Percentiles rank a stretch among this genome's conserved stretches.
Evolutionary conservation across 352 stramenopile species (phyloP).

Genomic region (Phytophthora lateralis): DNA sequence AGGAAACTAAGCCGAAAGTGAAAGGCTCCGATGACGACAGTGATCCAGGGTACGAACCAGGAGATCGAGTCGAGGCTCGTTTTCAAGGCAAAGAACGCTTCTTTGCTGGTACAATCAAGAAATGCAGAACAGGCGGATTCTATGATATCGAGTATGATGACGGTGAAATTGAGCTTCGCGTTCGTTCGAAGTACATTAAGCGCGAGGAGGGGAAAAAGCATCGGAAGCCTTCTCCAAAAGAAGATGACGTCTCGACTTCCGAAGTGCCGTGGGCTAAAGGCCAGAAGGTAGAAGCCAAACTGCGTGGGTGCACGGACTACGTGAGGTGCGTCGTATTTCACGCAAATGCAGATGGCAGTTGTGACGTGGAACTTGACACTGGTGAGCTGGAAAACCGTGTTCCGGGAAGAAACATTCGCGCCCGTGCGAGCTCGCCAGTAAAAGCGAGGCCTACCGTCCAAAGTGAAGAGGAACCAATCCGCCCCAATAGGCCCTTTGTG

Average conservation of each 20-base stretch:
- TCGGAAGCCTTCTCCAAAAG: slow-evolving; percentile 27
- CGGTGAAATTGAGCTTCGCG: slow-evolving; percentile 63
- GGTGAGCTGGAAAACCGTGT: slow-evolving; percentile 64
- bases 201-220: slow-evolving; percentile 40
- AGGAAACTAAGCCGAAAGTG: slow-evolving; percentile 8
- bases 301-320: slow-evolving; percentile 51
- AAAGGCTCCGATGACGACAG: slow-evolving; percentile 25
- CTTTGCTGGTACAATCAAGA: slow-evolving; percentile 55
- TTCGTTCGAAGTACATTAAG: slow-evolving; percentile 57
- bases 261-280: slow-evolving; percentile 52
- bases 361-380: slow-evolving; percentile 66
- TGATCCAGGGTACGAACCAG: slow-evolving; percentile 34
- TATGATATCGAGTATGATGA: slow-evolving; percentile 68
- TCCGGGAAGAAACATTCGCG: slow-evolving; percentile 39
- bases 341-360: slow-evolving; percentile 59
- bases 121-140: slow-evolving; percentile 34
- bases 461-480: slow-evolving; percentile 54
- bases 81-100: slow-evolving; percentile 46
- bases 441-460: slow-evolving; percentile 42
- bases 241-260: slow-evolving; percentile 39
- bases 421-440: slow-evolving; percentile 25
- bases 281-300: slow-evolving; percentile 61
- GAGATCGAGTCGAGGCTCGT: slow-evolving; percentile 54
- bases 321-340: slow-evolving; percentile 57
- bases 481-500: slow-evolving; percentile 40